Conservation (phyloP, 2,329 filamentous ascomycete species). For the Pseudogymnoascus sp. region DNA sequence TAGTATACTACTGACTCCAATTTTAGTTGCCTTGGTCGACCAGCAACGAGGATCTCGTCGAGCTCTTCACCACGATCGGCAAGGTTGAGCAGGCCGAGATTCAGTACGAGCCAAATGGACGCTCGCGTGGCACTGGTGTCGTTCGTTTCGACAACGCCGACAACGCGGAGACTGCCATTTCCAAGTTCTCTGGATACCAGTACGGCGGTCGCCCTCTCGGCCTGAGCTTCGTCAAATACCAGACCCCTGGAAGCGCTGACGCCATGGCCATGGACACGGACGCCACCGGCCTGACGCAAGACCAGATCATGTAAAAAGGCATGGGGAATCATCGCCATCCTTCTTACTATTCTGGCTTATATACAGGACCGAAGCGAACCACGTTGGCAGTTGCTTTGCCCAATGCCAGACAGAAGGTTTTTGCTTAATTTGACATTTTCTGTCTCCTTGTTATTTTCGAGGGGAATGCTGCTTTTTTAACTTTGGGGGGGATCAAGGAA, state of each 20-base stretch:
- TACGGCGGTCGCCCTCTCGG: constrained; percentile 93
- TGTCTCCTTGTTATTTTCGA: background rate
- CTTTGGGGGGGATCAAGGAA: background rate
- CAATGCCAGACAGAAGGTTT: background rate
- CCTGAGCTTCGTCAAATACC: constrained; percentile 88
- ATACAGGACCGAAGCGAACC: background rate
- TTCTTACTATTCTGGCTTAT: background rate
- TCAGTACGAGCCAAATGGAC: constrained; percentile 93
- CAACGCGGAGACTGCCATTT: constrained; percentile 86
- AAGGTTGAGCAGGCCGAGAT: constrained; percentile 99
- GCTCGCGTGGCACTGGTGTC: constrained; percentile 92
- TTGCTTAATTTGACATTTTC: background rate
- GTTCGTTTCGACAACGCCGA: constrained; percentile 80
- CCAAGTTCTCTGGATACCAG: constrained; percentile 96
- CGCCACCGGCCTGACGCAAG: constrained; percentile 76
- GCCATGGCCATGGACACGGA: constrained; percentile 75
- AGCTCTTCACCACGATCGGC: constrained; percentile 95
- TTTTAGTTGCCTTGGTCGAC: constrained; percentile 91
- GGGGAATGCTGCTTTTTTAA: background rate
- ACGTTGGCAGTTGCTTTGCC: background rate
- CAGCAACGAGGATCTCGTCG: constrained; percentile 93
- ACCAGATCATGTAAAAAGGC: constrained; percentile 82
- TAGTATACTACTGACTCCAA: constrained; percentile 15
- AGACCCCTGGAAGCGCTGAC: constrained; percentile 53
- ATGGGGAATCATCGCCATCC: background rate